A percentile compares a stretch with the other conserved stretches of the same genome.
These are phyloP conservation scores for Phycomyces nitens DNA, from an alignment of 192 early-diverging fungal species.

Conservation along the genomic window DNA sequence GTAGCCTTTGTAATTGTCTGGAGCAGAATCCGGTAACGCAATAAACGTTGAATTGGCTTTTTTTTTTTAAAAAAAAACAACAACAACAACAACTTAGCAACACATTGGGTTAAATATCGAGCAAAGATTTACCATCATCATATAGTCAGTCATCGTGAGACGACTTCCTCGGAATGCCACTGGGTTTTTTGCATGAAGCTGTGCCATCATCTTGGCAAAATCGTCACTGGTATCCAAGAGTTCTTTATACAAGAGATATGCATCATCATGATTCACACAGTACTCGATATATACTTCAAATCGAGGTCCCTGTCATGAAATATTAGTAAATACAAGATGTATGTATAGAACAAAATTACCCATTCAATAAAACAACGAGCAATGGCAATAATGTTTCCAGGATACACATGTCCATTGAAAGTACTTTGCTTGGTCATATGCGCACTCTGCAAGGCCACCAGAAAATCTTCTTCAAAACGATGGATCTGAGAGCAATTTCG, in stretches of 20 bases:
- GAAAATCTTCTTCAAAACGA: constrained; percentile 28
- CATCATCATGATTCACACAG: constrained; percentile 26
- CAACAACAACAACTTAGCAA: neutral
- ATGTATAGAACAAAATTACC: constrained; percentile 15
- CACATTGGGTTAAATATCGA: neutral
- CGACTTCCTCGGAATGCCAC: constrained; percentile 13
- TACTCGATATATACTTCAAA: constrained; percentile 30
- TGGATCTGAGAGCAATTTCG: constrained; percentile 29
- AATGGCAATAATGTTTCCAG: constrained; percentile 20
- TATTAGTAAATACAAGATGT: neutral
- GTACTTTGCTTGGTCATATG: constrained; percentile 5
- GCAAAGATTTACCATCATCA: constrained; percentile 26
- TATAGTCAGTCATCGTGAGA: constrained; percentile 30
- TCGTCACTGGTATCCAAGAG: constrained; percentile 16
- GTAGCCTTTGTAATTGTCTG: constrained; percentile 59
- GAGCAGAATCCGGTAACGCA: constrained; percentile 82
- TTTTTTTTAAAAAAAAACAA: neutral
- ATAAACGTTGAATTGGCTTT: constrained; percentile 87
- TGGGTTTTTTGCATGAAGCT: constrained; percentile 4
- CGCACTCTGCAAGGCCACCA: constrained; percentile 21
- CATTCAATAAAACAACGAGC: constrained; percentile 29
- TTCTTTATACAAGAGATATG: constrained; percentile 18
- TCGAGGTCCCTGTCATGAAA: constrained; percentile 8
- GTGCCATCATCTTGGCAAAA: constrained; percentile 17
- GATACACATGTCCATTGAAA: neutral